Evolutionary conservation across 768 basidiomycete genomes (phyloP).

Genomic region (Cystofilobasidium bisporidii): DNA sequence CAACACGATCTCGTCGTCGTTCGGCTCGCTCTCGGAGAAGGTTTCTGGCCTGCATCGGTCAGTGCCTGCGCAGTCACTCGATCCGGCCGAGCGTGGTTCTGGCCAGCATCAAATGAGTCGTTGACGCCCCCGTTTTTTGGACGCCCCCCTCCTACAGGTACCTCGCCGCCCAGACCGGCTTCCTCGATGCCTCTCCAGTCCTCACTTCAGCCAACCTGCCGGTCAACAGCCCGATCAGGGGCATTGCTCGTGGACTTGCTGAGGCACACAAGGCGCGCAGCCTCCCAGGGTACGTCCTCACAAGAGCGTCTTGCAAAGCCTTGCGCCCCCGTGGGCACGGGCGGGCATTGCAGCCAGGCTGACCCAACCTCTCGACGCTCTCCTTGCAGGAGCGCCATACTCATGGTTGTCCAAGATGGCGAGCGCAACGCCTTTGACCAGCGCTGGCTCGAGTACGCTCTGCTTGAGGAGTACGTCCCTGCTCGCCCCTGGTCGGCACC

Average conservation of each 20-base stretch:
- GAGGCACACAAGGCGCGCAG: slow-evolving; percentile 61
- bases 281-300: slow-evolving; percentile 44
- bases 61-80: slow-evolving; percentile 24
- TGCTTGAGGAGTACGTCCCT: slow-evolving; percentile 60
- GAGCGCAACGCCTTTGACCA: slow-evolving; percentile 97
- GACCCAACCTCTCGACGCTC: neutral
- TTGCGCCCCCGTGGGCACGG: no score
- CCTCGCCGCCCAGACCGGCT: slow-evolving; percentile 55
- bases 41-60: slow-evolving; percentile 68
- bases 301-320: no score
- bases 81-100: neutral
- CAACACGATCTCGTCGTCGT: slow-evolving; percentile 90
- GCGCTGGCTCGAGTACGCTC: slow-evolving; percentile 72
- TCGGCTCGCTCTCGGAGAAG: slow-evolving; percentile 56
- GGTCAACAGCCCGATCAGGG: slow-evolving; percentile 57
- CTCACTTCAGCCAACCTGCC: slow-evolving; percentile 54
- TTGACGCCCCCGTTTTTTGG: no score
- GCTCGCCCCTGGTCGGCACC: neutral
- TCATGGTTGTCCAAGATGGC: slow-evolving; percentile 79
- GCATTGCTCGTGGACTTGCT: slow-evolving; percentile 65
- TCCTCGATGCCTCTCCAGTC: slow-evolving; percentile 47
- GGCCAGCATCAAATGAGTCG: no score
- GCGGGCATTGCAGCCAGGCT: neutral
- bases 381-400: slow-evolving; percentile 39
- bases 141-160: slow-evolving; percentile 49